Evolutionary conservation across 2,329 filamentous ascomycete genomes (phyloP), one percentile per base, ranked within the genome.

Genomic region (Stemphylium beticola): DNA sequence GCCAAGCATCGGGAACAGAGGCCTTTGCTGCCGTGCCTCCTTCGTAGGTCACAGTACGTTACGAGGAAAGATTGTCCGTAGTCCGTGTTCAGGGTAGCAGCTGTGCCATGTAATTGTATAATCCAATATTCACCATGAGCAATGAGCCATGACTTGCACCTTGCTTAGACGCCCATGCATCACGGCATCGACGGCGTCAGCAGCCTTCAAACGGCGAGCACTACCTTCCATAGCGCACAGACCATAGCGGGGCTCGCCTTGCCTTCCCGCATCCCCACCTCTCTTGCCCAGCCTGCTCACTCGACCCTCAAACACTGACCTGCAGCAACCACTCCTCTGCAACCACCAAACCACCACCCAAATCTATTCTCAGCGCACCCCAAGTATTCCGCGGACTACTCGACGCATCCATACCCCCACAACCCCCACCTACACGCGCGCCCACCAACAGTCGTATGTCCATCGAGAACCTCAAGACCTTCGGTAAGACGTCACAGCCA

Each of bases 11-110:
- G 40, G 75, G 75, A 6, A 82, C 82, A 34, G 77, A 81, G 58
- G 76, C 81, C 24, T 77, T 82, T 26, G 70, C 81, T 56, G 79
- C 82, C 26, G 77, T 75, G 37, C 81, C 76, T 50, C 77, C 70
- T 53, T 73, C 78, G 45, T 78, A 66, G 65, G 47, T 31, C 18
- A 29, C 47, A 36, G 41, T 40, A 15, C 39, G 18, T 36, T 40
- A 15, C 39, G 18, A 44, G 43, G 26, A 15, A 20, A 17, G 43
- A 33, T 46, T 37, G 17, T 18, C 41, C 15, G 53, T 46, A 42
- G 48, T 31, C 18, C 38, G 42, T 43, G 40, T 15, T 49, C 44
- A 42, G 8, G 40, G 53, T 57, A 49, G 53, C 55, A 52, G 48
- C 48, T 60, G 52, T 54, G 56, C 52, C 58, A 44, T 55, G 55